phyloP scores from a whole-genome alignment of 805 yeast genomes.

The Candida sphagnicola region DNA sequence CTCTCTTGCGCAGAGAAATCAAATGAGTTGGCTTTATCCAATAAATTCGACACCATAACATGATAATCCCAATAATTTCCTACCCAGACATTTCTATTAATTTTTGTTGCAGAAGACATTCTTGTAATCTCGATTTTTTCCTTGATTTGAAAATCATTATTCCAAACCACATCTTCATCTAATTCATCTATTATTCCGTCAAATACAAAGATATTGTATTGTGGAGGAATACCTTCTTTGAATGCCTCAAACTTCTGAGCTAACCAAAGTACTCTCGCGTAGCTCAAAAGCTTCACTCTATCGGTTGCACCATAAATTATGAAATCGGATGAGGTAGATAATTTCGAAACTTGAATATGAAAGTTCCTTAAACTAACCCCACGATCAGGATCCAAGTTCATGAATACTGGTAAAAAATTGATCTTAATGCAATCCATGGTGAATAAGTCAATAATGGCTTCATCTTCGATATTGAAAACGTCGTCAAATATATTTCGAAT shows the following conservation, averaged over 20 bases:
- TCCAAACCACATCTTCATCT: slow-evolving; percentile 41
- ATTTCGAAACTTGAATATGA: slow-evolving; percentile 79
- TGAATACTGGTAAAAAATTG: slow-evolving; percentile 49
- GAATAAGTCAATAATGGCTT: slow-evolving; percentile 18
- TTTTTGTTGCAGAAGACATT: slow-evolving; percentile 75
- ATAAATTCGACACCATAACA: slow-evolving; percentile 19
- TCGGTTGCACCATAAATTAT: slow-evolving; percentile 64
- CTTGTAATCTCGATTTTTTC: slow-evolving; percentile 81
- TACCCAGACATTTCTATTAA: slow-evolving; percentile 60
- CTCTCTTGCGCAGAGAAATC: neutral
- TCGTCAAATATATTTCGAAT: slow-evolving; percentile 11
- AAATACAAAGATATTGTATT: slow-evolving; percentile 5
- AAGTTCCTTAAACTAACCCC: slow-evolving; percentile 82
- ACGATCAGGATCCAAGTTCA: slow-evolving; percentile 59
- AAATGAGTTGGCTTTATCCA: neutral
- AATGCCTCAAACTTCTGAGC: slow-evolving; percentile 30
- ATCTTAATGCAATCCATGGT: slow-evolving; percentile 41
- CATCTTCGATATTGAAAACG: slow-evolving; percentile 8
- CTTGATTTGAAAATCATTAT: slow-evolving; percentile 59
- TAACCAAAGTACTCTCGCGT: slow-evolving; percentile 32
- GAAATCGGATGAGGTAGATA: slow-evolving; percentile 70
- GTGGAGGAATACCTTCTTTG: slow-evolving; percentile 1
- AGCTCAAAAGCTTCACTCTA: slow-evolving; percentile 10
- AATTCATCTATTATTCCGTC: slow-evolving; percentile 3
- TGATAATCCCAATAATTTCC: slow-evolving; percentile 80